Base-by-base conservation (phyloP, 345 rosid genomes). In the Lepidium aucheri region DNA sequence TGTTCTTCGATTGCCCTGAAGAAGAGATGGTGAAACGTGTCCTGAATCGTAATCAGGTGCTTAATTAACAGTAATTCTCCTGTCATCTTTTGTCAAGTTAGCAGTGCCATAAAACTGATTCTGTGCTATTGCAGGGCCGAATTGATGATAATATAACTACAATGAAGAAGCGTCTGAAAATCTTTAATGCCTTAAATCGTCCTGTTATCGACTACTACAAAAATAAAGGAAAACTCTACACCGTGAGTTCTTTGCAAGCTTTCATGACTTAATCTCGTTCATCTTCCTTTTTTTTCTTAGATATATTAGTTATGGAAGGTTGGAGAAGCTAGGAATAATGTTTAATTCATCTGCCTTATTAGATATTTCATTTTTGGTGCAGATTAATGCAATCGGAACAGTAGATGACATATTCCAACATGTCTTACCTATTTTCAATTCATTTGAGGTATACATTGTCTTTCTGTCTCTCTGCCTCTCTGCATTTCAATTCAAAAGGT, bases 321-420 rank as follows among this genome's bases (percentile, higher is more conserved):
- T 40, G 36, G 28, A 33, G 28, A 45, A 38, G 9, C 65, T 64
- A 32, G 17, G 39, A 38, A 47, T 54, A 28, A 18, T 45, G 51
- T 71, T 55, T 6, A 30, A 33, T 46, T 63, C 34, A 42, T 4
- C 22, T 60, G 39, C 1, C 47, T 60, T n/a, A 7, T 24, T 7
- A 33, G 30, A 52, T 41, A 12, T 34, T 54, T 54, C 46, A 50
- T 65, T 33, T 45, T 47, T 71, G 26, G 47, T 79, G 76, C 81
- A 94, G 99, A 85, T 90, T 73, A 83, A 82, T 77, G 99, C 96
- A 9, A 75, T 86, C 30, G 97, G 99, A 77, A 67, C 84, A 1
- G 95, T 76, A 12, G 97, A 94, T 65, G 92, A 94, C 64, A 88
- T 86, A 63, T 94, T 94, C 74, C 79, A 86, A 73, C 77, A 84